phyloP scores from a whole-genome alignment of 495 filamentous ascomycete genomes.

The Penicillium canescens region DNA sequence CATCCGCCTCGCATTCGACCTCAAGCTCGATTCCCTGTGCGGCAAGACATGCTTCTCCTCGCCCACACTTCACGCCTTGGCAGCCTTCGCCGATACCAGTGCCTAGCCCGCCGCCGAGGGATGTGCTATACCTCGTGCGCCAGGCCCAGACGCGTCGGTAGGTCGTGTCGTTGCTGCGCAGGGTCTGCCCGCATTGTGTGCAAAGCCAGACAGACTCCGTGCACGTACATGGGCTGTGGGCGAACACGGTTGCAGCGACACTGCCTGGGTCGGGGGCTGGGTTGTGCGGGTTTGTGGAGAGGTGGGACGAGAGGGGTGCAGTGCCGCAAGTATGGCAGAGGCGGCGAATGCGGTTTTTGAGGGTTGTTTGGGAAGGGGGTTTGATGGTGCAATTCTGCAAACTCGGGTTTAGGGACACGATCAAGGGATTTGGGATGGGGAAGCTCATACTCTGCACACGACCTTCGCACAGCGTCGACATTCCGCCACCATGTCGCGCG shows the following conservation, averaged over 20 bases:
- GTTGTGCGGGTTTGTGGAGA: slow-evolving; percentile 10
- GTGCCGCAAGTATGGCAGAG: slow-evolving; percentile 73
- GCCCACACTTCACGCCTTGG: slow-evolving; percentile 81
- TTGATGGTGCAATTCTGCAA: slow-evolving; percentile 84
- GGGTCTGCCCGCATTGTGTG: slow-evolving; percentile 68
- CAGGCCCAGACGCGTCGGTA: slow-evolving; percentile 85
- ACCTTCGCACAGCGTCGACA: slow-evolving; percentile 75
- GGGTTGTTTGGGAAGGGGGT: slow-evolving; percentile 58
- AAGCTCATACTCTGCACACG: slow-evolving; percentile 68
- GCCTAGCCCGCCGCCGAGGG: slow-evolving; percentile 71
- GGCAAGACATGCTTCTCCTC: slow-evolving; percentile 67
- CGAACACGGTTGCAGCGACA: slow-evolving; percentile 39
- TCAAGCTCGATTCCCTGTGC: slow-evolving; percentile 75
- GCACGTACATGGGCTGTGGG: slow-evolving; percentile 69
- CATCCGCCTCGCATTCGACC: slow-evolving; percentile 73
- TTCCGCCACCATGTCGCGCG: slow-evolving; percentile 78
- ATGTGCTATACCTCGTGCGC: slow-evolving; percentile 81
- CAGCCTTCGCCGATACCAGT: slow-evolving; percentile 87
- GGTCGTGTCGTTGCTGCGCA: slow-evolving; percentile 67
- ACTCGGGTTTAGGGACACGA: neutral
- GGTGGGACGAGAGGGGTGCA: slow-evolving; percentile 55
- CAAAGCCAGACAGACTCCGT: slow-evolving; percentile 74
- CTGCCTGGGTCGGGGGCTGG: neutral
- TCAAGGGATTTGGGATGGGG: neutral
- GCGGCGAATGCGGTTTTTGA: slow-evolving; percentile 72